Evolutionary conservation across 164 flowering plant genomes (phyloP).

Genomic region (Santalum album): DNA sequence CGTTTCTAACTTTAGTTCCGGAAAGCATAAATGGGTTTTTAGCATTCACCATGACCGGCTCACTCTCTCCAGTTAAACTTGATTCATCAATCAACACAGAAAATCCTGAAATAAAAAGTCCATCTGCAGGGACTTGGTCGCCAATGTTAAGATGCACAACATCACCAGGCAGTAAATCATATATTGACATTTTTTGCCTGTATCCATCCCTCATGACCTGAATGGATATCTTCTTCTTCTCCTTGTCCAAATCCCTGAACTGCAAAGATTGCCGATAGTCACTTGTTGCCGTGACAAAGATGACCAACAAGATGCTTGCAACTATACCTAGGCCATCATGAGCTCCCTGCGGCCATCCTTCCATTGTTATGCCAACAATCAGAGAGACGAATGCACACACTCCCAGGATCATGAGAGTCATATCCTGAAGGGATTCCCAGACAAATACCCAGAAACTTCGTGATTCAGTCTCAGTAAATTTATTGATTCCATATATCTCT

Average conservation of each 20-base stretch:
- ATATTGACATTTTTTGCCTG: slow-evolving; percentile 15
- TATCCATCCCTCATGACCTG: slow-evolving; percentile 13
- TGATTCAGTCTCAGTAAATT: slow-evolving; percentile 42
- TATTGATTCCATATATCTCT: slow-evolving; percentile 54
- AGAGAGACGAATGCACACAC: slow-evolving; percentile 70
- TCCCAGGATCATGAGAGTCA: slow-evolving; percentile 78
- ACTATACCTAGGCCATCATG: slow-evolving; percentile 85
- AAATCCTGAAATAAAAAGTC: slow-evolving; percentile 66
- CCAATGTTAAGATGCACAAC: slow-evolving; percentile 20
- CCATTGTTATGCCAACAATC: slow-evolving; percentile 60
- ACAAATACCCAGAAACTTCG: slow-evolving; percentile 71
- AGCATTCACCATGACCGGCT: slow-evolving; percentile 44
- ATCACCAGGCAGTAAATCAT: slow-evolving; percentile 24
- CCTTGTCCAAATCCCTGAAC: slow-evolving; percentile 13
- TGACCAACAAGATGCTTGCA: slow-evolving; percentile 52
- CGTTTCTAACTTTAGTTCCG: slow-evolving; percentile 72
- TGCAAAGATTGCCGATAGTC: slow-evolving; percentile 16
- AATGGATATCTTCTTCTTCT: slow-evolving; percentile 12
- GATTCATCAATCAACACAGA: slow-evolving; percentile 65
- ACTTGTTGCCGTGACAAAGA: slow-evolving; percentile 18
- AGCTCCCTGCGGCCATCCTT: slow-evolving; percentile 83
- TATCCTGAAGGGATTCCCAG: slow-evolving; percentile 85
- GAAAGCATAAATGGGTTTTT: slow-evolving; percentile 62
- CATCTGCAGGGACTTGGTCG: slow-evolving; percentile 65
- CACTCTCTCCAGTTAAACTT: slow-evolving; percentile 77